phyloP scores from a whole-genome alignment of 140 eudicot species.

The Oenanthe javanica region DNA sequence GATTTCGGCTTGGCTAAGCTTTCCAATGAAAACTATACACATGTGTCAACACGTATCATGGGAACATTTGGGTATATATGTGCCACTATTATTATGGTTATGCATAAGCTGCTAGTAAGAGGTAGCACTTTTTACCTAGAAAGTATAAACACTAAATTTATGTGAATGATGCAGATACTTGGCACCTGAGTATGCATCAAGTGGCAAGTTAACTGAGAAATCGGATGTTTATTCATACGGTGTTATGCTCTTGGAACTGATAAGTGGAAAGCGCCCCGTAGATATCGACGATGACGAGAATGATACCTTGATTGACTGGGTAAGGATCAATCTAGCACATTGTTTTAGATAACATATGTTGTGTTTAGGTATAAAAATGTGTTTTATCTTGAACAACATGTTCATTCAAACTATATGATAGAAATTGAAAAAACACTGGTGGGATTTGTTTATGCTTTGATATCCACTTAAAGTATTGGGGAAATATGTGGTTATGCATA shows the following conservation, averaged over 20 bases:
- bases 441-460: neutral
- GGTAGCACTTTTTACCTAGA: neutral
- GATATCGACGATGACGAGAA: constrained; percentile 32
- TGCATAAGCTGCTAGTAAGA: neutral
- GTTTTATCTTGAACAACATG: neutral
- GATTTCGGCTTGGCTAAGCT: constrained; percentile 86
- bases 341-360: too few species aligned
- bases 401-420: neutral
- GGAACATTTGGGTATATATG: constrained; percentile 66
- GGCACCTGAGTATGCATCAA: constrained; percentile 88
- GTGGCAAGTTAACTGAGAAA: constrained; percentile 82
- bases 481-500: neutral
- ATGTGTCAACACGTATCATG: constrained; percentile 82
- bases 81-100: neutral
- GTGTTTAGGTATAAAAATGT: too few species aligned
- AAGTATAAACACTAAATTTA: neutral
- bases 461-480: neutral
- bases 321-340: constrained; percentile 2
- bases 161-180: constrained; percentile 41
- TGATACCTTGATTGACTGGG: constrained; percentile 78
- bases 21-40: constrained; percentile 55
- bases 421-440: neutral
- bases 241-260: constrained; percentile 63
- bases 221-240: constrained; percentile 84
- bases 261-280: constrained; percentile 64